Evolutionary conservation across 2,329 filamentous ascomycete genomes (phyloP), one percentile per base, ranked within the genome.

Genomic region (Alternaria sp.): DNA sequence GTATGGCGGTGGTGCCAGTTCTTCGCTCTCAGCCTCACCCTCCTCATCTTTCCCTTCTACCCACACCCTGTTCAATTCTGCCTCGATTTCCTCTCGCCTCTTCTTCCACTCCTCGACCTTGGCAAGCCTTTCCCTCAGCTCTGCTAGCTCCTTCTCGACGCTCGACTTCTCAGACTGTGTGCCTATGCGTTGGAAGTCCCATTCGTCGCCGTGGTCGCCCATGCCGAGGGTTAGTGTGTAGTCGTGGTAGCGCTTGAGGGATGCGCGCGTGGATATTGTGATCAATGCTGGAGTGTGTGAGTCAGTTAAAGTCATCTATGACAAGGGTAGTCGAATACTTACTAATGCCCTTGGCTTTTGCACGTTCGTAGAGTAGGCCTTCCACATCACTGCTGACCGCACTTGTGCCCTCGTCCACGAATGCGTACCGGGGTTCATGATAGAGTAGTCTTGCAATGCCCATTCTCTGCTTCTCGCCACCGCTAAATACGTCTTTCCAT

Each of bases 401-500:
- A 63, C 92, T 96, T 0, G 96, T 99, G 8, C 93, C 95, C 80
- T 99, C 96, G 67, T 99, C 96, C 61, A 99, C 89, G 73, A 99
- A 93, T 3, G 93, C 96, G 77, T 97, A 99, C 63, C 91, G 86
- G 15, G 96, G 96, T 82, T 98, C 95, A 76, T 99, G 96, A 76
- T 99, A 99, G 44, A 98, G 83, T 53, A 99, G 80, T 47, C 96
- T 85, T 5, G 96, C 95, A 73, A 99, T 93, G 0, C 89, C 93
- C 87, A 99, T 93, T 21, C 96, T 86, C 82, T 99, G 96, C 83
- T 99, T 99, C 85, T 99, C 96, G 12, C 96, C 96, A 43, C 96
- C 96, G 68, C 91, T 95, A n/a, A 99, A 85, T 5, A 99, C 93
- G 71, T 98, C 95, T 82, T 98, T 97, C 96, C 96, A 99, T 77